Evolutionary conservation across 331 rosid species (phyloP).

Genomic region (Dryas integrifolia): DNA sequence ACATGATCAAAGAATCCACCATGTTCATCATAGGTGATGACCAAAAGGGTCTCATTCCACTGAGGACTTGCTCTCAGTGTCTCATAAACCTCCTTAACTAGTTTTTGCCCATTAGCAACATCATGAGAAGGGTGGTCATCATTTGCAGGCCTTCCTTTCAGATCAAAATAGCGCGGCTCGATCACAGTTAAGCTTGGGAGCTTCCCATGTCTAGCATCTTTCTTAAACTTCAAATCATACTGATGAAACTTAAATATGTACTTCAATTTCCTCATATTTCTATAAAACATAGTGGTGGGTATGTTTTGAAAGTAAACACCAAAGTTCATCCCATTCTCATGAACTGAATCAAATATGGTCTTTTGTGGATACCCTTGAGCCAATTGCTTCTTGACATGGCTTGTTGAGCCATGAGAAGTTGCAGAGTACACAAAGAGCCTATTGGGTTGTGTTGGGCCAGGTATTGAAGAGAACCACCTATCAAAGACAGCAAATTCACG

Average conservation of each 20-base stretch:
- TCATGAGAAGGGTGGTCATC: slow-evolving; percentile 99
- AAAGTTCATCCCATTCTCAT: slow-evolving; percentile 60
- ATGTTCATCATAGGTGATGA: slow-evolving; percentile 93
- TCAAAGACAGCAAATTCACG: slow-evolving; percentile 78
- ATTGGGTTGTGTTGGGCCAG: slow-evolving; percentile 97
- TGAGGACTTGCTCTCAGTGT: slow-evolving; percentile 84
- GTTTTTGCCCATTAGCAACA: slow-evolving; percentile 94
- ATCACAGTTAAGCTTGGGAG: slow-evolving; percentile 85
- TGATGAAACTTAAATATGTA: slow-evolving; percentile 73
- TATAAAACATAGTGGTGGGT: slow-evolving; percentile 79
- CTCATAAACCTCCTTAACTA: slow-evolving; percentile 95
- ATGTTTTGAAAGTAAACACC: slow-evolving; percentile 82
- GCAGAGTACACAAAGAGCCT: slow-evolving; percentile 95
- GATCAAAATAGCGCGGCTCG: slow-evolving; percentile 89
- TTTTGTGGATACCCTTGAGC: slow-evolving; percentile 94
- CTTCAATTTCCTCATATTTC: slow-evolving; percentile 84
- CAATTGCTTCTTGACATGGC: slow-evolving; percentile 81
- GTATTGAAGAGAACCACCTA: slow-evolving; percentile 93
- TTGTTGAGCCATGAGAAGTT: slow-evolving; percentile 94
- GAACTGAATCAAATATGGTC: slow-evolving; percentile 83
- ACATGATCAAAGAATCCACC: slow-evolving; percentile 97
- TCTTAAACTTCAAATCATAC: slow-evolving; percentile 71
- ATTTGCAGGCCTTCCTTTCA: slow-evolving; percentile 66
- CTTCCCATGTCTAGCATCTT: slow-evolving; percentile 72
- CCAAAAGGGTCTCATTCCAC: slow-evolving; percentile 85